phyloP scores from a whole-genome alignment of 176 grass and related monocot species.

The Bonia amplexicaulis region DNA sequence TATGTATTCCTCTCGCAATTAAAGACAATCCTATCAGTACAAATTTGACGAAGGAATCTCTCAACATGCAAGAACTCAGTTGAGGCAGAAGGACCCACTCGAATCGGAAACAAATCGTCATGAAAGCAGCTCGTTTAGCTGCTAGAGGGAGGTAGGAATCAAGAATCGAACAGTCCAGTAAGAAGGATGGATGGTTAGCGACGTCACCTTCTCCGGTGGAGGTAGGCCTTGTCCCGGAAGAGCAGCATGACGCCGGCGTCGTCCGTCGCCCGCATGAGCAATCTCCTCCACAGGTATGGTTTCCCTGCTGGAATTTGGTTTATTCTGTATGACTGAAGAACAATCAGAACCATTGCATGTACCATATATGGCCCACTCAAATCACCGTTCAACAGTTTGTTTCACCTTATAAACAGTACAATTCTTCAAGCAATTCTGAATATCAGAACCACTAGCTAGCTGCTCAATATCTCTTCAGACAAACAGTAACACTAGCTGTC shows the following conservation, averaged over 20 bases:
- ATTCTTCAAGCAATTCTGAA: background rate
- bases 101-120: background rate
- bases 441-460: background rate
- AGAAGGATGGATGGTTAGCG: background rate
- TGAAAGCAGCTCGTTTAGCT: background rate
- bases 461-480: background rate
- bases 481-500: background rate
- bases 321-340: conserved; percentile 15
- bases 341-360: conserved; percentile 18
- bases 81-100: background rate
- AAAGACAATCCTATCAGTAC: background rate
- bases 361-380: background rate
- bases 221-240: conserved; percentile 68
- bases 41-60: background rate
- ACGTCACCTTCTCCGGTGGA: conserved; percentile 60
- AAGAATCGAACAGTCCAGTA: background rate
- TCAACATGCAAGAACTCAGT: background rate
- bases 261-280: conserved; percentile 41
- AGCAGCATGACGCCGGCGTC: conserved; percentile 59
- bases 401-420: background rate
- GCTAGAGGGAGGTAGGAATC: background rate
- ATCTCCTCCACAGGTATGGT: no score
- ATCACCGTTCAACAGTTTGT: background rate
- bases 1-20: background rate
- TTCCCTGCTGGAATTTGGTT: background rate